A percentile compares a stretch with the other conserved stretches of the same genome.
phyloP scores from a whole-genome alignment of 2,329 filamentous ascomycete species.

The Ophiobolus disseminans region DNA sequence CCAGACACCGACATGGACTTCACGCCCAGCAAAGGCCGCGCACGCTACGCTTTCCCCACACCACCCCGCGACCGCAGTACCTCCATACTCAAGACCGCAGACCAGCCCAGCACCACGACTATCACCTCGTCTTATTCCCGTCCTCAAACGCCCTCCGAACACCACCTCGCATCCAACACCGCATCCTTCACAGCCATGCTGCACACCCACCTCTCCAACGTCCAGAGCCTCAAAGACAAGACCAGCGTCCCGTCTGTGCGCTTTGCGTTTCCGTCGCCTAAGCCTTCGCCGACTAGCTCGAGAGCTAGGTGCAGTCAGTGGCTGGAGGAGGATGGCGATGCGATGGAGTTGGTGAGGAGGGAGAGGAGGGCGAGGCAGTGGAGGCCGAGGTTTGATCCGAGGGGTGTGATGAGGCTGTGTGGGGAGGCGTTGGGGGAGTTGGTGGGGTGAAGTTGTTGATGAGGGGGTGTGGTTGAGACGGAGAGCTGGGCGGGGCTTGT shows the following conservation, averaged over 20 bases:
- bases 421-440: constrained; percentile 40
- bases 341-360: constrained; percentile 19
- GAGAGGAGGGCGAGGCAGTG: constrained; percentile 25
- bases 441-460: background rate
- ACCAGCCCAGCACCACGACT: constrained; percentile 8
- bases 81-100: background rate
- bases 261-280: constrained; percentile 21
- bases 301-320: constrained; percentile 16
- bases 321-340: constrained; percentile 10
- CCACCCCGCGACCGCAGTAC: constrained; percentile 1
- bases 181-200: constrained; percentile 38
- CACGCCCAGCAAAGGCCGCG: background rate
- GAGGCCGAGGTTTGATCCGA: constrained; percentile 41
- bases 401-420: constrained; percentile 33
- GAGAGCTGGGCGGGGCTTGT: too few relatives aligned
- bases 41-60: background rate
- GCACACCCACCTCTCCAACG: constrained; percentile 33
- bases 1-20: constrained; percentile 12
- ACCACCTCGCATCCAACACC: constrained; percentile 34
- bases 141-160: constrained; percentile 16
- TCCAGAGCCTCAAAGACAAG: constrained; percentile 30
- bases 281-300: constrained; percentile 20
- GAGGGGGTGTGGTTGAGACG: too few relatives aligned
- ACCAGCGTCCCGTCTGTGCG: constrained; percentile 16
- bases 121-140: constrained; percentile 4